These are phyloP conservation scores for Papilionanthe hybrid DNA, from an alignment of 116 monocot species.

Conservation along the genomic window DNA sequence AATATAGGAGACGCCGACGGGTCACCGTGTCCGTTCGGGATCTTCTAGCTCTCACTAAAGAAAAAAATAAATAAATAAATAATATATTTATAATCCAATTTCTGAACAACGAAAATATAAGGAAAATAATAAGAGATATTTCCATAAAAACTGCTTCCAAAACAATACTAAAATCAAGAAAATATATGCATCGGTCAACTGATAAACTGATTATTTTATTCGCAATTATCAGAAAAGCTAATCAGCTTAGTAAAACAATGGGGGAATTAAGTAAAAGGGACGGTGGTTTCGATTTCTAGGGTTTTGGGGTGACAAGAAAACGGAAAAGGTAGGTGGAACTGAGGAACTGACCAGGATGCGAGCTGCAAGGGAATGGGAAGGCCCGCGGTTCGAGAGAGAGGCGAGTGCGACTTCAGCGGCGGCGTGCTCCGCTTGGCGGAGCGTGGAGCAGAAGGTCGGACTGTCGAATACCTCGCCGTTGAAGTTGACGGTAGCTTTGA, in stretches of 20 bases:
- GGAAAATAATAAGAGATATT: neutral
- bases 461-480: constrained; percentile 29
- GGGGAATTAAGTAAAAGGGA: neutral
- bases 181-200: neutral
- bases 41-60: neutral
- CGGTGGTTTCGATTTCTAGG: neutral
- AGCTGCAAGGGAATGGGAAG: constrained; percentile 27
- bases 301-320: neutral
- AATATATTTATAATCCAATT: neutral
- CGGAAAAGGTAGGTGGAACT: neutral
- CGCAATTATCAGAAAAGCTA: neutral
- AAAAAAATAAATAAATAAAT: neutral
- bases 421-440: constrained; percentile 30
- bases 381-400: constrained; percentile 18
- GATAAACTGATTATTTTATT: neutral
- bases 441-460: constrained; percentile 23
- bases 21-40: constrained; percentile 7
- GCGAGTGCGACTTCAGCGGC: constrained; percentile 21
- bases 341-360: constrained; percentile 18
- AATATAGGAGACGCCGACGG: neutral
- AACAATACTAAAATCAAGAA: neutral
- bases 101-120: neutral
- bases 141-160: too few relatives aligned
- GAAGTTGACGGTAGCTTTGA: constrained; percentile 30
- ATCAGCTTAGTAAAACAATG: neutral